Evolutionary conservation across 345 rosid genomes (phyloP).

Genomic region (Syzygium oleosum): DNA sequence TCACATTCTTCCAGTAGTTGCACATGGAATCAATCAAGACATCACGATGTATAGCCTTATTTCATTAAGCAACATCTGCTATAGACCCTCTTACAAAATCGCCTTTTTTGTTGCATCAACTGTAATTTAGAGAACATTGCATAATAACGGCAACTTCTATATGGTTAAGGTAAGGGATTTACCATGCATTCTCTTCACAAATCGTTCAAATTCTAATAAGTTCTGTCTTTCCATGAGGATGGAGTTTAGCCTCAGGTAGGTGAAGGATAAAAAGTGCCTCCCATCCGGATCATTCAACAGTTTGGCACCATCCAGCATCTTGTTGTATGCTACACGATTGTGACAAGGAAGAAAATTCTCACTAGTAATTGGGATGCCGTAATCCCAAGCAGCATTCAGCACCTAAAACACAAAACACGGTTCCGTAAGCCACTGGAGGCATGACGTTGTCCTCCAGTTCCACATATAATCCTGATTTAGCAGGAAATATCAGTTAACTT

Average conservation of each 20-base stretch:
- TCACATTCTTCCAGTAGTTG: neutral
- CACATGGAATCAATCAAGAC: neutral
- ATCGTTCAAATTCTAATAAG: slow-evolving; percentile 65
- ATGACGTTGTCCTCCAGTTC: neutral
- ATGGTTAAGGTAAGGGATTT: neutral
- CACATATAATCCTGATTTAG: neutral
- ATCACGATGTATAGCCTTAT: neutral
- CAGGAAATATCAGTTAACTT: neutral
- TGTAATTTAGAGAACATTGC: neutral
- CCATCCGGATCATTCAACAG: slow-evolving; percentile 80
- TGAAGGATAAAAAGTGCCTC: slow-evolving; percentile 65
- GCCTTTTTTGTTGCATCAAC: neutral
- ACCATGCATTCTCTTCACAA: slow-evolving; percentile 95
- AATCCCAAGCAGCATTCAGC: slow-evolving; percentile 92
- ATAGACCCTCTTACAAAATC: neutral
- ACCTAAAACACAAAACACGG: slow-evolving; percentile 35
- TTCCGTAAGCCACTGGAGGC: neutral
- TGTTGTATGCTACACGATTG: slow-evolving; percentile 67
- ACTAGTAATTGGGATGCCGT: slow-evolving; percentile 38
- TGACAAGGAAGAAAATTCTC: slow-evolving; percentile 76
- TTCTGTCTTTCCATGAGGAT: slow-evolving; percentile 73
- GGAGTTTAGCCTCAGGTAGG: slow-evolving; percentile 68
- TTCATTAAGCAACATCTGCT: neutral
- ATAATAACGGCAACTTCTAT: neutral
- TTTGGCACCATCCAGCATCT: slow-evolving; percentile 65